phyloP scores from a whole-genome alignment of 2,329 filamentous ascomycete genomes.

The Claviceps sp. region DNA sequence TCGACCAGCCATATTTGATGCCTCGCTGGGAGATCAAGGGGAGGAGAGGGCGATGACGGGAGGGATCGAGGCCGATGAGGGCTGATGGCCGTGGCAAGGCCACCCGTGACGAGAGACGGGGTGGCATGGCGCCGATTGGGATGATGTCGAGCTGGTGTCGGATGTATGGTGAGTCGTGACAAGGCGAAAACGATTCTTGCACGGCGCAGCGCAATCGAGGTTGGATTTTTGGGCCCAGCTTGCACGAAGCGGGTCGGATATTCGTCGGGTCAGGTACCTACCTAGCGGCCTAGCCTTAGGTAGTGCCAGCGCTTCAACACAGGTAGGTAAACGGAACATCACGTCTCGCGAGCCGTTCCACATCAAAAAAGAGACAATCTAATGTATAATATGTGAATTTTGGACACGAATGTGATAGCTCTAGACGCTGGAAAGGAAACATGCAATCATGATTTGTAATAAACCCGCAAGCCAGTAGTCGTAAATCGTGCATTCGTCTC shows the following conservation, averaged over 20 bases:
- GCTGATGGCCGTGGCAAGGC: slow-evolving; percentile 26
- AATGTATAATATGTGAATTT: too few species aligned
- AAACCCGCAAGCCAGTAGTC: too few species aligned
- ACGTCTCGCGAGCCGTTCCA: too few species aligned
- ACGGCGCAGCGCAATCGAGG: too few species aligned
- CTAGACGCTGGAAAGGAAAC: neutral
- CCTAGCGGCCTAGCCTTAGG: too few species aligned
- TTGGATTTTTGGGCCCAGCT: too few species aligned
- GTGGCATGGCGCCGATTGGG: slow-evolving; percentile 25
- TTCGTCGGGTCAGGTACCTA: slow-evolving; percentile 2
- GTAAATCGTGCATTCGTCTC: neutral
- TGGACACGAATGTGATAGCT: too few species aligned
- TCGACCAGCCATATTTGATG: slow-evolving; percentile 49
- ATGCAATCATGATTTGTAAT: neutral
- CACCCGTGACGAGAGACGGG: slow-evolving; percentile 30
- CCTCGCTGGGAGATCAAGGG: slow-evolving; percentile 32
- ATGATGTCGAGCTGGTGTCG: neutral
- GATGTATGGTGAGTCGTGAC: neutral
- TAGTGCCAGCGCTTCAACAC: too few species aligned
- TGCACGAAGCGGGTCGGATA: slow-evolving; percentile 5
- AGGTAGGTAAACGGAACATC: too few species aligned
- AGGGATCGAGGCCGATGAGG: slow-evolving; percentile 12
- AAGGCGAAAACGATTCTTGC: too few species aligned
- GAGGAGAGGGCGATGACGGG: slow-evolving; percentile 30
- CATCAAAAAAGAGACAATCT: too few species aligned